Base-by-base conservation (phyloP, 108 stramenopile species). In the Fistulifera pelliculosa region DNA sequence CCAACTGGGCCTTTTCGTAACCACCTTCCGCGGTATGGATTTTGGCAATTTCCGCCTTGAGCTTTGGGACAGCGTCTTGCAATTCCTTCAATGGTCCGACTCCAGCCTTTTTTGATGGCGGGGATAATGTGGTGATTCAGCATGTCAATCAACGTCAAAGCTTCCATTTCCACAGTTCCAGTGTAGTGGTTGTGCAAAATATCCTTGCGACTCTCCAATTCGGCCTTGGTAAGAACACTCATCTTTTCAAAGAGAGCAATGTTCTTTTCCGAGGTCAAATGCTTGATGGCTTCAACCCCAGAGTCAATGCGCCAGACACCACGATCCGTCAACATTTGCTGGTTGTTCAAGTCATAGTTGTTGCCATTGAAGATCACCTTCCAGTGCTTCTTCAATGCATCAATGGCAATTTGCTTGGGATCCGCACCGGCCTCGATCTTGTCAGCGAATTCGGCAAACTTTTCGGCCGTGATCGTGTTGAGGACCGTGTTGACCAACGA, bases 341-440 rank as follows among this genome's bases (percentile, higher is more conserved):
- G 90, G 66, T 74, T 74, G 13, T 50, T 75, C 38, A 66, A 68
- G 54, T 73, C 67, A 77, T 94, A 97, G 76, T 94, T 93, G 80
- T 97, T 75, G 25, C 96, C 96, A 68, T 94, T 97, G 88, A 97
- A 97, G 56, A 97, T 71, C 38, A 88, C 88, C 70, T 73, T 77
- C 87, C 83, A 87, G 80, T 86, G 77, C 72, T 87, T 78, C 47
- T 84, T 80, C 47, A 95, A 66, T 39, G 80, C 73, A 44, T 77
- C 73, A 28, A 85, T 80, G 52, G 92, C 91, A 49, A 95, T 64
- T 10, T 79, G 79, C 28, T 51, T 61, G 41, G 81, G 49, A 26
- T 76, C 55, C 26, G 64, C 79, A 18, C 96, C 96, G 17, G 73
- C 80, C 40, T 94, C 96, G 41, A 94, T 85, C n/a, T 59, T 62